Evolutionary conservation across 2,329 filamentous ascomycete species (phyloP), one percentile per base, ranked within the genome.

Genomic region (Sporothrix globosa): DNA sequence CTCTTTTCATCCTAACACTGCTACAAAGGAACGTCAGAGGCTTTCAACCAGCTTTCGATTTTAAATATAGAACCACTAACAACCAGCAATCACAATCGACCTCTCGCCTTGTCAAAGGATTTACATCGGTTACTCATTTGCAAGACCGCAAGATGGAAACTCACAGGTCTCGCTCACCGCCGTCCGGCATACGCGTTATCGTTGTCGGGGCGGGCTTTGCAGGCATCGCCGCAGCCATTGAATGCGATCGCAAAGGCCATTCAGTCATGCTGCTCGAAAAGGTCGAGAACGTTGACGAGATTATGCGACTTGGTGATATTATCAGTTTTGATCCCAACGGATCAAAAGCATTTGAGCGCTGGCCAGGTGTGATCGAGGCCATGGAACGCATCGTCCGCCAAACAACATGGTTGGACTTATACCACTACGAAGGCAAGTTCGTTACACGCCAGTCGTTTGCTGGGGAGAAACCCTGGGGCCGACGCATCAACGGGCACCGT

Each of bases 211-310:
- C 80, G 74, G 86, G 86, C n/a, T 88, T 88, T 71, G 86, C 85
- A 48, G 87, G 87, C 24, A 82, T 88, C 17, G 84, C 86, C 19
- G 85, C 86, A 13, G 86, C 86, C 52, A 87, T 89, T 72, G 86
- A 88, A 76, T 87, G 85, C 75, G 80, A 83, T 61, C 82, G 84
- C 56, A 86, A 88, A 74, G 86, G 86, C 7, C 85, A 87, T 75
- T 77, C 78, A 3, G 84, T 76, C 73, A 78, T 76, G 52, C 78
- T 83, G 24, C 77, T 83, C 30, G 84, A 85, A 72, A 83, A 82
- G 44, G 81, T 68, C 24, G 39, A 48, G 27, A 70, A 73, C 65
- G 71, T 83, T 71, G 78, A 80, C 0, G 79, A 80, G 73, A 79
- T 82, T 68, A 81, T 81, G 73, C 76, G 79, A 10, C 77, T 83